Percentiles rank a stretch among this genome's conserved stretches.
These are phyloP conservation scores for Phytophthora citrophthora DNA, from an alignment of 352 stramenopile species.

Conservation along the genomic window DNA sequence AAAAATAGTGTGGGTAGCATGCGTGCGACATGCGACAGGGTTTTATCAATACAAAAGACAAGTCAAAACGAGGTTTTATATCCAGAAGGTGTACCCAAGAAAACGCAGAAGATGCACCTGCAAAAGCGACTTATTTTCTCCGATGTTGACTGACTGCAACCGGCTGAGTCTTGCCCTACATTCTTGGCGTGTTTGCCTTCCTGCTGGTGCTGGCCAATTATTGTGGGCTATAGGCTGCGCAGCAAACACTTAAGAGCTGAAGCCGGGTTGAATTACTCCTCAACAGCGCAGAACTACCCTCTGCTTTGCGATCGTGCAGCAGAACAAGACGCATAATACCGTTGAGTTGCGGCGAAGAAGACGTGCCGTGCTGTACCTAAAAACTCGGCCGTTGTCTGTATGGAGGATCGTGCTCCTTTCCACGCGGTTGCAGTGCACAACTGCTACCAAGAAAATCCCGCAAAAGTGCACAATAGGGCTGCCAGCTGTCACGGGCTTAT, in stretches of 20 bases:
- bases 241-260: constrained; percentile 8
- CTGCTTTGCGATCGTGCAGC: constrained; percentile 11
- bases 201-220: too few species aligned
- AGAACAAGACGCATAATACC: not conserved
- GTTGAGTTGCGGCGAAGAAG: constrained; percentile 13
- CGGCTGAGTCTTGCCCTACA: not conserved
- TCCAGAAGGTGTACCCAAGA: constrained; percentile 22
- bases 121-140: constrained; percentile 36
- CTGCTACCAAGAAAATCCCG: constrained; percentile 13
- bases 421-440: not conserved
- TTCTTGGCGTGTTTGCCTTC: not conserved
- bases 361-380: constrained; percentile 9
- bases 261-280: constrained; percentile 9
- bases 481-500: constrained; percentile 16
- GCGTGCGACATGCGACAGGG: constrained; percentile 18
- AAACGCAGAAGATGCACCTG: constrained; percentile 5
- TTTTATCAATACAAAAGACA: constrained; percentile 9
- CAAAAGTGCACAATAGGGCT: not conserved
- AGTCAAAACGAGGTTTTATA: constrained; percentile 15
- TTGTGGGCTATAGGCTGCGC: not conserved
- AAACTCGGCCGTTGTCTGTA: constrained; percentile 17
- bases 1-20: constrained; percentile 5
- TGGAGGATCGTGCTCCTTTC: constrained; percentile 2
- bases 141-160: constrained; percentile 7
- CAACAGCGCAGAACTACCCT: constrained; percentile 10